Conservation (phyloP, 2,329 filamentous ascomycete species). For the Fusarium poae region DNA sequence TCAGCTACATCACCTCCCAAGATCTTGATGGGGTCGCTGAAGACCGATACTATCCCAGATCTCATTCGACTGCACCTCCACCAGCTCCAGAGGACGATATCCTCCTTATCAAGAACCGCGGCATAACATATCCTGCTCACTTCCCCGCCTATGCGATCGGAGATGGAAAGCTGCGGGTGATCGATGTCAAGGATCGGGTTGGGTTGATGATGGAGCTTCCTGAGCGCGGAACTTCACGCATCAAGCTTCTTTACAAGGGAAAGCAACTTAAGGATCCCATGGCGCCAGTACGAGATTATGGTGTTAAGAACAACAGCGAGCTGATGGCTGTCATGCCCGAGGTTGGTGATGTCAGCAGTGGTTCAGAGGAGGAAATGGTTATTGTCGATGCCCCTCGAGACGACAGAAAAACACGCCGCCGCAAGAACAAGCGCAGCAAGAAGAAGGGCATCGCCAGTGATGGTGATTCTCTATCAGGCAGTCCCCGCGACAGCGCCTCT, state of each 20-base stretch:
- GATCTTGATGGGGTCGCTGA: conserved; percentile 68
- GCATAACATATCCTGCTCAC: conserved; percentile 74
- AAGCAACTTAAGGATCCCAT: conserved; percentile 75
- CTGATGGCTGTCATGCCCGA: conserved; percentile 65
- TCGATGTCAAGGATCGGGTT: conserved; percentile 75
- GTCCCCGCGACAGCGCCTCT: conserved; percentile 60
- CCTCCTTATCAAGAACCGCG: conserved; percentile 76
- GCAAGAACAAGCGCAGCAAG: conserved; percentile 59
- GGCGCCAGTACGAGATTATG: conserved; percentile 70
- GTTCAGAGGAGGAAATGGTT: conserved; percentile 61
- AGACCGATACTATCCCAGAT: conserved; percentile 58
- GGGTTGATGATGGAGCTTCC: conserved; percentile 74
- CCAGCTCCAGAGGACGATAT: conserved; percentile 73
- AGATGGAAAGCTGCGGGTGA: conserved; percentile 76
- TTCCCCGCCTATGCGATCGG: conserved; percentile 83
- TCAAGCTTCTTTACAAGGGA: conserved; percentile 82
- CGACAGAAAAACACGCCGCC: conserved; percentile 55
- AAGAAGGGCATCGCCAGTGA: conserved; percentile 50
- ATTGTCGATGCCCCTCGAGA: conserved; percentile 58
- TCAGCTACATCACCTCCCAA: conserved; percentile 84
- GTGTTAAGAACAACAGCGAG: conserved; percentile 71
- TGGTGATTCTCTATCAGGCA: conserved; percentile 56
- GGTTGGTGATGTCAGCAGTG: conserved; percentile 52
- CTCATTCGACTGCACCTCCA: conserved; percentile 52
- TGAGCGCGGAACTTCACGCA: conserved; percentile 62